Evolutionary conservation across 805 yeast species (phyloP).

Genomic region (Candida coleopterorum): DNA sequence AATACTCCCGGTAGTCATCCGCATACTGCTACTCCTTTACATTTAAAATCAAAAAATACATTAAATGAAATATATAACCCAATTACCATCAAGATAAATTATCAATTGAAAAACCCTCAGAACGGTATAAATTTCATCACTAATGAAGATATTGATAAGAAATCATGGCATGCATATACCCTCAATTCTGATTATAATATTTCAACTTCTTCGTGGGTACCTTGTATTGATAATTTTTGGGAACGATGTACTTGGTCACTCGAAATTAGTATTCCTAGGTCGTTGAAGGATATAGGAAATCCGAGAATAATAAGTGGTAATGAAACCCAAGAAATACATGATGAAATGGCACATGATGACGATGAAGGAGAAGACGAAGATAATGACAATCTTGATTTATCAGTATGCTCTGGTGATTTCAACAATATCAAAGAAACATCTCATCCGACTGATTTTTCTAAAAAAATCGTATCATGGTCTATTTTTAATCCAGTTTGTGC

Average conservation of each 20-base stretch:
- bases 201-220: conserved; percentile 95
- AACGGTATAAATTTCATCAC: conserved; percentile 77
- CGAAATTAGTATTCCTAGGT: conserved; percentile 78
- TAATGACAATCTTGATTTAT: conserved; percentile 46
- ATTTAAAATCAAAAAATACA: conserved; percentile 32
- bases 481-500: conserved; percentile 84
- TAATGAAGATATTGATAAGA: conserved; percentile 43
- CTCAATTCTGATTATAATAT: conserved; percentile 71
- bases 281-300: conserved; percentile 64
- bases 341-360: conserved; percentile 25
- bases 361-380: conserved; percentile 47
- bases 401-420: conserved; percentile 68
- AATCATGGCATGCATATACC: conserved; percentile 82
- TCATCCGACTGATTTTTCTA: conserved; percentile 69
- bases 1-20: conserved; percentile 26
- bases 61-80: conserved; percentile 56
- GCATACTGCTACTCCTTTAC: conserved; percentile 29
- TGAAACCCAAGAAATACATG: conserved; percentile 18
- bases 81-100: conserved; percentile 63
- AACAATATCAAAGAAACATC: conserved; percentile 63
- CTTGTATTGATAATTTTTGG: conserved; percentile 86
- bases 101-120: conserved; percentile 57
- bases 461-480: conserved; percentile 70
- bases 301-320: conserved; percentile 37
- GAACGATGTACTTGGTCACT: conserved; percentile 91